Evolutionary conservation across 768 basidiomycete genomes (phyloP).

Genomic region (Stropharia rugosoannulata): DNA sequence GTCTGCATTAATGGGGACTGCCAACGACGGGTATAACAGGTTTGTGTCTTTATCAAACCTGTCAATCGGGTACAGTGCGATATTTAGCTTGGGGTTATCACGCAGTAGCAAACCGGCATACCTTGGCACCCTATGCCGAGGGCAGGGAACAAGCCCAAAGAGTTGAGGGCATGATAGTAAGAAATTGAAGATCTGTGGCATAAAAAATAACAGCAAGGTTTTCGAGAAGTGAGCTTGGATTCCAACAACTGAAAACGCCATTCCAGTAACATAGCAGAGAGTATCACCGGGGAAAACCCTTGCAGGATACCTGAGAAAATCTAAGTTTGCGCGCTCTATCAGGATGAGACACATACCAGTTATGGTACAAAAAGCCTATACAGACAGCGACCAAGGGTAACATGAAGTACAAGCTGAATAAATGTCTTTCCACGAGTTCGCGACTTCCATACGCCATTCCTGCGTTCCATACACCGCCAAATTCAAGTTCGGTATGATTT

Average conservation of each 20-base stretch:
- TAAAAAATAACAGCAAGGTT: constrained; percentile 93
- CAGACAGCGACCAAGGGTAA: constrained; percentile 91
- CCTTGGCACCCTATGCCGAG: constrained; percentile 91
- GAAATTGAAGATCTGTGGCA: constrained; percentile 99
- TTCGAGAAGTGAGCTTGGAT: constrained; percentile 98
- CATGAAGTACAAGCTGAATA: constrained; percentile 99
- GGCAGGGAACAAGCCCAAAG: constrained; percentile 91
- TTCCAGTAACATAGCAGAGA: constrained; percentile 95
- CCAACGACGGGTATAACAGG: constrained; percentile 69
- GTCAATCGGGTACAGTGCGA: constrained; percentile 6
- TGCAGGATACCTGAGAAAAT: constrained; percentile 82
- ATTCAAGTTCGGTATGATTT: constrained; percentile 60
- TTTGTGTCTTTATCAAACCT: constrained; percentile 79
- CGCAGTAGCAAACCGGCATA: constrained; percentile 31
- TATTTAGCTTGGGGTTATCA: constrained; percentile 5
- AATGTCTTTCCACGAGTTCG: constrained; percentile 86
- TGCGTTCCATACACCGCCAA: constrained; percentile 79
- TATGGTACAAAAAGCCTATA: constrained; percentile 88
- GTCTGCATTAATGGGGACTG: constrained; percentile 22
- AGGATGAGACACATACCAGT: constrained; percentile 64
- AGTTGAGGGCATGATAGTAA: constrained; percentile 91
- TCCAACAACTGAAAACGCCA: constrained; percentile 98
- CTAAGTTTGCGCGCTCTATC: not conserved
- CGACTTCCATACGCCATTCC: constrained; percentile 86
- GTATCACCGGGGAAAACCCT: constrained; percentile 96